phyloP scores from a whole-genome alignment of 805 yeast species.

The Sugiyamaella americana region DNA sequence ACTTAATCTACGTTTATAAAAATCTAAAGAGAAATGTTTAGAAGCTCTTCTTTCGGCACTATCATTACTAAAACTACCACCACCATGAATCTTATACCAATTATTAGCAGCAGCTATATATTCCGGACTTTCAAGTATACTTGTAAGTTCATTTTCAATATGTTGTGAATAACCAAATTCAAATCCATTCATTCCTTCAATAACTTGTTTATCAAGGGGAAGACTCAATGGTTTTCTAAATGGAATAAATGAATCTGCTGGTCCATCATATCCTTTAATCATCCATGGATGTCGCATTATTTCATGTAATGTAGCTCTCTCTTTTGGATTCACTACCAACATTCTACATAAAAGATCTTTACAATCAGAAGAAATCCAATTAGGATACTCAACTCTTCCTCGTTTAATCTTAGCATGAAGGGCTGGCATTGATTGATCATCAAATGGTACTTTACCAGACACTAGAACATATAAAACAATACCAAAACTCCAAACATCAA shows the following conservation, averaged over 20 bases:
- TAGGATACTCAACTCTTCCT: slow-evolving; percentile 89
- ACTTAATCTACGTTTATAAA: slow-evolving; percentile 21
- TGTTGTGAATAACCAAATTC: slow-evolving; percentile 70
- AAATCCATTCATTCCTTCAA: slow-evolving; percentile 67
- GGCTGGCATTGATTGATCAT: slow-evolving; percentile 86
- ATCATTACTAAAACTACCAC: slow-evolving; percentile 1
- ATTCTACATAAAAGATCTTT: slow-evolving; percentile 73
- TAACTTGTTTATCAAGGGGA: slow-evolving; percentile 62
- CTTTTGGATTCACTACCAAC: slow-evolving; percentile 84
- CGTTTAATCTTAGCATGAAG: slow-evolving; percentile 89
- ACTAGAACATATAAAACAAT: slow-evolving; percentile 91
- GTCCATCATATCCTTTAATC: slow-evolving; percentile 75
- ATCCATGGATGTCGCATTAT: slow-evolving; percentile 92
- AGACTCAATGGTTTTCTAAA: slow-evolving; percentile 64
- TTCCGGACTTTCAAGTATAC: slow-evolving; percentile 54
- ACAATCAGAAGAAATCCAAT: slow-evolving; percentile 71
- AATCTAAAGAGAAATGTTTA: slow-evolving; percentile 18
- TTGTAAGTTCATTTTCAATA: slow-evolving; percentile 49
- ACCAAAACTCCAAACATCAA: slow-evolving; percentile 98
- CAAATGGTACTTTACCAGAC: slow-evolving; percentile 97
- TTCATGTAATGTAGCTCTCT: slow-evolving; percentile 73
- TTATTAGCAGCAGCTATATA: slow-evolving; percentile 57
- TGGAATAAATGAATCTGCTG: slow-evolving; percentile 68
- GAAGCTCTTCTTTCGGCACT: background rate
- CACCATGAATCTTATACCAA: slow-evolving; percentile 44